Evolutionary conservation across 2,329 filamentous ascomycete genomes (phyloP).

Genomic region (Aspergillus tamarii): DNA sequence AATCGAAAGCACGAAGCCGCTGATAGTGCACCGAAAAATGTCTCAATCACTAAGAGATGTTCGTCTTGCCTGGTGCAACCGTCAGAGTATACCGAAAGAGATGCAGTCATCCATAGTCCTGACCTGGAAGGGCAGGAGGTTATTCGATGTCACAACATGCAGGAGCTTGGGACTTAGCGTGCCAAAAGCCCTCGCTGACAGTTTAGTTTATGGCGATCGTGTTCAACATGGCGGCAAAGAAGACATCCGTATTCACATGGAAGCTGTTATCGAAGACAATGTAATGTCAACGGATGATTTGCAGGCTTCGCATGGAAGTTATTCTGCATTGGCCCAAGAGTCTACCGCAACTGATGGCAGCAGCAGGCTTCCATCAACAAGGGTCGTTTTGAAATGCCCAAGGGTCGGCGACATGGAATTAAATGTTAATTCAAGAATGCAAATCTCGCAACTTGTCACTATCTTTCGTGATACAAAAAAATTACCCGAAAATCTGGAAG

Average conservation of each 20-base stretch:
- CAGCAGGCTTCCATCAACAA: constrained; percentile 40
- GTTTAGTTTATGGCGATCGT: constrained; percentile 44
- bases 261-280: constrained; percentile 72
- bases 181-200: constrained; percentile 43
- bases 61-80: constrained; percentile 69
- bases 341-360: constrained; percentile 14
- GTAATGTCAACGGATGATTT: constrained; percentile 8
- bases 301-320: constrained; percentile 1
- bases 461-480: constrained; percentile 62
- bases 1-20: constrained; percentile 61
- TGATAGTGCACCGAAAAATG: constrained; percentile 69
- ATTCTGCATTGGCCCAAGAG: background rate
- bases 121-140: constrained; percentile 73
- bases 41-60: constrained; percentile 70
- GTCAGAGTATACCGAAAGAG: constrained; percentile 58
- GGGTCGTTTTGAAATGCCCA: constrained; percentile 57
- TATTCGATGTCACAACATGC: constrained; percentile 78
- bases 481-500: constrained; percentile 54
- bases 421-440: constrained; percentile 52
- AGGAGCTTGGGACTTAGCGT: constrained; percentile 65
- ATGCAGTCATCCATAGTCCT: constrained; percentile 66
- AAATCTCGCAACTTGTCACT: constrained; percentile 63
- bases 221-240: constrained; percentile 54
- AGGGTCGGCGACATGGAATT: constrained; percentile 56
- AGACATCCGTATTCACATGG: constrained; percentile 67